A percentile compares a stretch with the other conserved stretches of the same genome.
Conservation (phyloP, 2,329 filamentous ascomycete species). For the Plectosphaerella sp. region DNA sequence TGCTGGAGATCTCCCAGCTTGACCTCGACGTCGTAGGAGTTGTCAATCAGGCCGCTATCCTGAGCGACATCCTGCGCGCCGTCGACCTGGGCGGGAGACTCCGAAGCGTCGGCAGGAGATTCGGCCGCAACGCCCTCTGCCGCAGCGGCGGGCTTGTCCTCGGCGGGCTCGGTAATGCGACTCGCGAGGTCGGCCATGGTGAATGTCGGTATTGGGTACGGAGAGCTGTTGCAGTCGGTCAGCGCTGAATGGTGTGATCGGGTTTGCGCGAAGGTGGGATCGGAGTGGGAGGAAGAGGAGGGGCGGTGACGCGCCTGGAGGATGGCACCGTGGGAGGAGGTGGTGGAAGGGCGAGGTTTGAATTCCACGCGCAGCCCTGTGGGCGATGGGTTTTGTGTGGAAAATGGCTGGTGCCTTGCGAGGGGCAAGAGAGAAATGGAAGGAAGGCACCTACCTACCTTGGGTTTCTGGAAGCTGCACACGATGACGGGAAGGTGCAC, state of each 20-base stretch:
- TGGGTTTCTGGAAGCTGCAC: too few species aligned
- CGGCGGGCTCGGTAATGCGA: conserved; percentile 37
- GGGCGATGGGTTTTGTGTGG: background rate
- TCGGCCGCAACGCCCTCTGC: conserved; percentile 9
- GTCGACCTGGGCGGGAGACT: conserved; percentile 27
- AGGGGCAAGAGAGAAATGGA: background rate
- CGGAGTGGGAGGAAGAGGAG: too few species aligned
- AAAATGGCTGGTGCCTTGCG: too few species aligned
- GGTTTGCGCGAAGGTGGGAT: too few species aligned
- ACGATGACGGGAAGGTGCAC: too few species aligned
- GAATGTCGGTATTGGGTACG: conserved; percentile 8
- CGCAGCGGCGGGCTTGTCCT: conserved; percentile 5
- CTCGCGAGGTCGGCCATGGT: conserved; percentile 46
- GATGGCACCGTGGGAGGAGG: too few species aligned
- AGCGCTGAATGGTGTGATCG: too few species aligned
- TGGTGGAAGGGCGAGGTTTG: too few species aligned
- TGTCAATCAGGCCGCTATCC: conserved; percentile 57
- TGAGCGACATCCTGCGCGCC: conserved; percentile 10
- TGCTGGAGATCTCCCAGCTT: conserved; percentile 86
- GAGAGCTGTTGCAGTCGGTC: conserved; percentile 3
- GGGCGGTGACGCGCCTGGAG: too few species aligned
- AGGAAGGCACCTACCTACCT: conserved; percentile 3
- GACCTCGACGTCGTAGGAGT: conserved; percentile 84
- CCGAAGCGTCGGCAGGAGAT: conserved; percentile 13
- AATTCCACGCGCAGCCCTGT: conserved; percentile 4